These are phyloP conservation scores for Sophora flavescens DNA, from an alignment of 306 rosid genomes.

Conservation along the genomic window DNA sequence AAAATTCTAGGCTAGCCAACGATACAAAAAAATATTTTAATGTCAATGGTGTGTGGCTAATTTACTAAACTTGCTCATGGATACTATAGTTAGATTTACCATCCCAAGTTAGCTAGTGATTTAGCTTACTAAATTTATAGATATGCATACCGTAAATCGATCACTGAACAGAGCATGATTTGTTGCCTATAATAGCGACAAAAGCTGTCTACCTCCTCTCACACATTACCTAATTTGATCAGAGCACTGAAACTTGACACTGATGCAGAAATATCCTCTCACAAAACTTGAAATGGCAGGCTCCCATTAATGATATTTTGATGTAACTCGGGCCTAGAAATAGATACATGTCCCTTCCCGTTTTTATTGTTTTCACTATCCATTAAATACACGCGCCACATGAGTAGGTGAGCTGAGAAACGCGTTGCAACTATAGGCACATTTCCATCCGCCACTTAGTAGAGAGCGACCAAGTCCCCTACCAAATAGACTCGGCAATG, in stretches of 20 bases:
- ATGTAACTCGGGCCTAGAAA: conserved; percentile 37
- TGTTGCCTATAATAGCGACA: conserved; percentile 50
- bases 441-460: conserved; percentile 1
- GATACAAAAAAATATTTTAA: neutral
- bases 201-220: conserved; percentile 45
- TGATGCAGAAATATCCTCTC: conserved; percentile 20
- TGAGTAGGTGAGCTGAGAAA: conserved; percentile 44
- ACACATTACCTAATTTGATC: conserved; percentile 48
- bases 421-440: conserved; percentile 13
- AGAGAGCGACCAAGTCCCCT: no score
- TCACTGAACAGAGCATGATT: conserved; percentile 24
- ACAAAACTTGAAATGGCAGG: conserved; percentile 41
- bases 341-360: conserved; percentile 41
- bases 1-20: conserved; percentile 8
- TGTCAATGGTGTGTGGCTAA: conserved; percentile 8
- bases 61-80: neutral
- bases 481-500: no score
- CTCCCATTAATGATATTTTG: conserved; percentile 46
- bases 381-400: conserved; percentile 41
- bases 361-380: conserved; percentile 34
- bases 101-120: neutral
- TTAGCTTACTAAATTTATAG: conserved; percentile 7
- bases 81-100: conserved; percentile 9
- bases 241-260: conserved; percentile 22
- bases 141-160: conserved; percentile 22